Conservation (phyloP, 768 basidiomycete genomes). For the Sporobolomyces pararoseus region DNA sequence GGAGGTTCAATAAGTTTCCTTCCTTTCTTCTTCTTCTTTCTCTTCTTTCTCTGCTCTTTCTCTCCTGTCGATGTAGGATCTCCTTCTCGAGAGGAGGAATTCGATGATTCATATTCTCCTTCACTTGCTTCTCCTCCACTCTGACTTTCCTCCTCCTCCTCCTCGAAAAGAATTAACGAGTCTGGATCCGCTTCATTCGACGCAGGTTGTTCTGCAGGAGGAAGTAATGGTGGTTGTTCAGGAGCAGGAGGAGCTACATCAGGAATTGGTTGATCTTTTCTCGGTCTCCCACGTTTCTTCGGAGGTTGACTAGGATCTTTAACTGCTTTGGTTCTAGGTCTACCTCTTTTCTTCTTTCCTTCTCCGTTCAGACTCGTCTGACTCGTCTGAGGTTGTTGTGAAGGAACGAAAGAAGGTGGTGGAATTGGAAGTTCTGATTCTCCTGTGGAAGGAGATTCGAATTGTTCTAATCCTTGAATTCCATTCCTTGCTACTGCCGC, state of each 20-base stretch:
- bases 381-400: no score
- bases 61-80: no score
- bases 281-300: constrained; percentile 4
- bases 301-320: not conserved
- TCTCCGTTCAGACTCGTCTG: no score
- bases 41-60: not conserved
- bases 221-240: no score
- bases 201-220: no score
- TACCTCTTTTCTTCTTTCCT: not conserved
- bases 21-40: not conserved
- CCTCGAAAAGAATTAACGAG: no score
- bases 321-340: constrained; percentile 8
- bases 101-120: not conserved
- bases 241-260: no score
- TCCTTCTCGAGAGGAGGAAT: no score
- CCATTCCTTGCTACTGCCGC: not conserved
- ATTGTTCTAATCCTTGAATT: not conserved
- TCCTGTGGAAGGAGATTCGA: not conserved
- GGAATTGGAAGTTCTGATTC: not conserved
- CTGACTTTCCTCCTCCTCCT: no score
- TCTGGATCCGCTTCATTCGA: no score
- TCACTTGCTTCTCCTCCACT: not conserved
- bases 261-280: not conserved
- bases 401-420: no score
- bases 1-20: not conserved